Conservation (phyloP, 208 protist genomes). For the Acanthamoeba castellanii region DNA sequence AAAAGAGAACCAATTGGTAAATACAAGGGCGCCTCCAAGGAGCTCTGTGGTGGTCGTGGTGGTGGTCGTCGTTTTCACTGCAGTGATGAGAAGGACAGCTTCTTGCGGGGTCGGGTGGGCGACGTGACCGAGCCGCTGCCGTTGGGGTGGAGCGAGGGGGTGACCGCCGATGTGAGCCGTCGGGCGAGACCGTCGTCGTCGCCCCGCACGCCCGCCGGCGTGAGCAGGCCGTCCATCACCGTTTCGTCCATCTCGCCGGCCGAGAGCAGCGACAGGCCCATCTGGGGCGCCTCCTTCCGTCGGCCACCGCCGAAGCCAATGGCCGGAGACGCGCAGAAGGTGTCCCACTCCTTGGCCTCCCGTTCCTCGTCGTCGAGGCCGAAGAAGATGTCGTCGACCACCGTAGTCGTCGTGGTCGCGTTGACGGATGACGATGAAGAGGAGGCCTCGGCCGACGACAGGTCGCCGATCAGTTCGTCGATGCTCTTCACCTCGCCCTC, state of each 20-base stretch:
- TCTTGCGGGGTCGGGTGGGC: constrained; percentile 3
- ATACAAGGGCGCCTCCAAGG: too few species aligned
- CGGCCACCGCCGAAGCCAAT: background rate
- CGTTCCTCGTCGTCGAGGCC: constrained; percentile 2
- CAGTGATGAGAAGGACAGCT: constrained; percentile 5
- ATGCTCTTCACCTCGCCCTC: background rate
- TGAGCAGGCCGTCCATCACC: constrained; percentile 32
- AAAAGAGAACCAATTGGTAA: too few species aligned
- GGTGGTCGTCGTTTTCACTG: background rate
- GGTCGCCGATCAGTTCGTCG: background rate
- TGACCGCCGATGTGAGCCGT: background rate
- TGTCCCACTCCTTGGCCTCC: constrained; percentile 16
- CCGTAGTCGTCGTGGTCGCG: background rate
- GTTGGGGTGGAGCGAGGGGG: background rate
- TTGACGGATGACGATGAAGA: background rate
- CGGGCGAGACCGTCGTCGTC: background rate
- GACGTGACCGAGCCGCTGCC: background rate
- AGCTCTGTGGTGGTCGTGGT: too few species aligned
- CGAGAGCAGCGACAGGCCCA: constrained; percentile 6
- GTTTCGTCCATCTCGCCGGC: background rate
- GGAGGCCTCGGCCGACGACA: background rate
- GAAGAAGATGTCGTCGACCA: constrained; percentile 37
- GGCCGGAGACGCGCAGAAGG: constrained; percentile 8
- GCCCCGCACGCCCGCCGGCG: background rate
- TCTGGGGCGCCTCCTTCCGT: background rate